phyloP scores from a whole-genome alignment of 2,329 filamentous ascomycete species.

The Fusarium dimerum region DNA sequence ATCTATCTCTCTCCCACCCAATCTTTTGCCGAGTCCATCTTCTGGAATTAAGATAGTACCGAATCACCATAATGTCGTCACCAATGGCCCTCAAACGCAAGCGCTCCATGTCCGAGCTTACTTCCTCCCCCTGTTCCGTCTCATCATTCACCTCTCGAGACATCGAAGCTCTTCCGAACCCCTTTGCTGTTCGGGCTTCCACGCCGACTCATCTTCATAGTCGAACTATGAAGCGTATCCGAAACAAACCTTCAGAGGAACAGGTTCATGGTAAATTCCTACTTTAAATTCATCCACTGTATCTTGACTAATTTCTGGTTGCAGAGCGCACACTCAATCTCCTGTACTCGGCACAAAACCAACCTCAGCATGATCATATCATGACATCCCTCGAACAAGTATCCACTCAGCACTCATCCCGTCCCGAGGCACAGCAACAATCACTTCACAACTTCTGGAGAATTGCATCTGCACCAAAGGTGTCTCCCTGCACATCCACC shows the following conservation, averaged over 20 bases:
- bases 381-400: conserved; percentile 4
- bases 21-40: background rate
- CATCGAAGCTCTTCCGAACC: conserved; percentile 31
- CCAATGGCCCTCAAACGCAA: conserved; percentile 60
- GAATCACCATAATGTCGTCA: background rate
- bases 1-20: background rate
- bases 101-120: conserved; percentile 60
- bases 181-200: conserved; percentile 36
- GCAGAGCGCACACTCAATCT: conserved; percentile 59
- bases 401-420: conserved; percentile 8
- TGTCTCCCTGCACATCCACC: conserved; percentile 25
- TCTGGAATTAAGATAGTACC: background rate
- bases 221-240: conserved; percentile 62
- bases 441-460: conserved; percentile 64
- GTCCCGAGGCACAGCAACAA: conserved; percentile 39
- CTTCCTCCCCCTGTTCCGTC: conserved; percentile 46
- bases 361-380: conserved; percentile 15
- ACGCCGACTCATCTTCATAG: conserved; percentile 49
- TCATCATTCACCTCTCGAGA: conserved; percentile 42
- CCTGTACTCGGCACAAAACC: conserved; percentile 57
- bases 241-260: conserved; percentile 57
- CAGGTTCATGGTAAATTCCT: conserved; percentile 54
- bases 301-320: conserved; percentile 14
- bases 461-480: conserved; percentile 43
- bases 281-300: background rate